A percentile compares a stretch with the other conserved stretches of the same genome.
Conservation (phyloP, 371 early-diverging fungal species). For the Dinochytrium kinnereticum region DNA sequence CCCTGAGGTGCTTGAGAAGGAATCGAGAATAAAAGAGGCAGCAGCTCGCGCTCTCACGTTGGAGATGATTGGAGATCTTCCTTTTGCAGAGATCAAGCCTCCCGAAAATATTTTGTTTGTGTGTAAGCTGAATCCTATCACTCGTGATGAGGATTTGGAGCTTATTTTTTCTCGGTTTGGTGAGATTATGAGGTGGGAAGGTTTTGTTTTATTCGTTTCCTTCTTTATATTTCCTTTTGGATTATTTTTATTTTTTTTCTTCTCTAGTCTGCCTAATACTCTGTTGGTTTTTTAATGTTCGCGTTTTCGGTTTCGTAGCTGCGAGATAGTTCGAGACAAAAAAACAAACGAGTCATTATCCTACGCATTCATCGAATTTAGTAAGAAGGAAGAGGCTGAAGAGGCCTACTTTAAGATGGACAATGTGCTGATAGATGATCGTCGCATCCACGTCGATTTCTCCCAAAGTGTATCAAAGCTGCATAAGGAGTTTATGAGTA, state of each 20-base stretch:
- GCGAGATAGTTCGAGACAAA: conserved; percentile 90
- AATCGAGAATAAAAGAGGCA: conserved; percentile 76
- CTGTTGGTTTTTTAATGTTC: conserved; percentile 2
- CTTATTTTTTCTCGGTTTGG: conserved; percentile 95
- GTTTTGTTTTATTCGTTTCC: neutral
- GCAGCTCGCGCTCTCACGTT: conserved; percentile 89
- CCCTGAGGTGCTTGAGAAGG: conserved; percentile 73
- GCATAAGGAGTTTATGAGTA: conserved; percentile 54
- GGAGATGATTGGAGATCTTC: conserved; percentile 98
- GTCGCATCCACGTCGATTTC: conserved; percentile 96
- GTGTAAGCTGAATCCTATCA: conserved; percentile 93
- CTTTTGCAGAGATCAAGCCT: conserved; percentile 95
- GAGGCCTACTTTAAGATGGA: conserved; percentile 92
- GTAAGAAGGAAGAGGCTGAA: conserved; percentile 84
- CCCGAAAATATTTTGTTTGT: conserved; percentile 97
- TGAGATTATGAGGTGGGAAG: conserved; percentile 61
- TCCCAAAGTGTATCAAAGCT: conserved; percentile 94
- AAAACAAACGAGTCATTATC: conserved; percentile 85
- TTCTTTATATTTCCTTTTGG: too few relatives aligned
- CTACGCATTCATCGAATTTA: conserved; percentile 97
- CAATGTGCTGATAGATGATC: conserved; percentile 95
- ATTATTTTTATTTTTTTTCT: neutral
- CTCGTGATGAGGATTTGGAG: conserved; percentile 90
- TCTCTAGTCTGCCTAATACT: neutral
- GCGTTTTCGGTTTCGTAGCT: conserved; percentile 65